phyloP scores from a whole-genome alignment of 306 rosid species.

The Malus sieversii region DNA sequence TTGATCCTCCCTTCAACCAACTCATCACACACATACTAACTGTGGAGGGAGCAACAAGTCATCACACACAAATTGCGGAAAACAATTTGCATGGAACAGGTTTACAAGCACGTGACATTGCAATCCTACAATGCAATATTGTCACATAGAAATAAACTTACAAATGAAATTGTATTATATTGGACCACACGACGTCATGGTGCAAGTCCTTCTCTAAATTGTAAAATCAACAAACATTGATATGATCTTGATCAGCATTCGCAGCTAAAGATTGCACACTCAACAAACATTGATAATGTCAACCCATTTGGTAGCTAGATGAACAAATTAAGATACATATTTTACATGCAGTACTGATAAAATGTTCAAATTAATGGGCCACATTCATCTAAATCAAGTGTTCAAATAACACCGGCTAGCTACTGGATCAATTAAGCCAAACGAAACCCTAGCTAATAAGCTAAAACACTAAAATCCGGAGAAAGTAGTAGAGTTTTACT shows the following conservation, averaged over 20 bases:
- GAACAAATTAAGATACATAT: neutral
- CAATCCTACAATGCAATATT: no score
- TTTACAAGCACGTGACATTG: no score
- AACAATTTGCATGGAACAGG: no score
- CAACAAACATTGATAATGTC: neutral
- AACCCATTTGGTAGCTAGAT: neutral
- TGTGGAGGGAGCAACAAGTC: no score
- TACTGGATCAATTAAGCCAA: neutral
- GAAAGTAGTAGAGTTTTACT: conserved; percentile 21
- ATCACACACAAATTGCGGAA: no score
- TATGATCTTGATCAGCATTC: neutral
- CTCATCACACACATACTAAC: neutral
- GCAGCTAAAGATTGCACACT: neutral
- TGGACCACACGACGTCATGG: no score
- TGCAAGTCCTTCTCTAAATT: neutral
- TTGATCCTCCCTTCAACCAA: neutral
- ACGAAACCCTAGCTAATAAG: conserved; percentile 33
- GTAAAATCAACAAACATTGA: neutral
- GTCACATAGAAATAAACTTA: no score
- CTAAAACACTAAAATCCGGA: conserved; percentile 25
- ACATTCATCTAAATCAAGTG: neutral
- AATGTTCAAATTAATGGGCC: neutral
- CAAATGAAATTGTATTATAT: no score
- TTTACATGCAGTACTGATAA: neutral
- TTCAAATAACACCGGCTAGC: neutral